Percentiles rank a stretch among this genome's conserved stretches.
Evolutionary conservation across 179 eudicot species (phyloP).

Genomic region (Gypsophila paniculata): DNA sequence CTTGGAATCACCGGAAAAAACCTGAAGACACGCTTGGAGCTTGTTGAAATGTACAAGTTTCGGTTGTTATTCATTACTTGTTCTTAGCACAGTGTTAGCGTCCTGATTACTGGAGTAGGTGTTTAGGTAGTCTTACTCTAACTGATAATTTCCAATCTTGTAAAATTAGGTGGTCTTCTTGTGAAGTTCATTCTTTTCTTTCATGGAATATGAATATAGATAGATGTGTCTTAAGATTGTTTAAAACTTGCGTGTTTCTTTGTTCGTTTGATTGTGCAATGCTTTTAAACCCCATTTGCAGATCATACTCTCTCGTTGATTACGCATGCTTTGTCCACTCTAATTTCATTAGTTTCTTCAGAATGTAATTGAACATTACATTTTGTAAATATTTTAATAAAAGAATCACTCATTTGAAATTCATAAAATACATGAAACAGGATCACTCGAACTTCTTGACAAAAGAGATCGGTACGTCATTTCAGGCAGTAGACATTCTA

Average conservation of each 20-base stretch:
- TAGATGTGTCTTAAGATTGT: background rate
- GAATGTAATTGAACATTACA: background rate
- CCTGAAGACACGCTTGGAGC: background rate
- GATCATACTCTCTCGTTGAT: background rate
- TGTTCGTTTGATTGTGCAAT: background rate
- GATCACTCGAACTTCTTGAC: no score
- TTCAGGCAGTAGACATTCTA: background rate
- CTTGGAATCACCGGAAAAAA: background rate
- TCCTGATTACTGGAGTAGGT: background rate
- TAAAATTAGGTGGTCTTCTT: background rate
- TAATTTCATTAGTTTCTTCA: background rate
- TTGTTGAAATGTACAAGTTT: slow-evolving; percentile 8
- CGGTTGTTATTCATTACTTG: background rate
- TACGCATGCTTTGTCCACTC: no score
- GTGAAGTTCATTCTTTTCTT: background rate
- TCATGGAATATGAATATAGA: background rate
- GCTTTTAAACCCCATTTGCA: background rate
- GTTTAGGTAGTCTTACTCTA: background rate
- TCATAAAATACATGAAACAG: no score
- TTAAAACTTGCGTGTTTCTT: background rate
- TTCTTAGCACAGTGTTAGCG: slow-evolving; percentile 7
- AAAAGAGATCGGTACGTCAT: background rate
- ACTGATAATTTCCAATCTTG: background rate
- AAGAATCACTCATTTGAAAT: background rate
- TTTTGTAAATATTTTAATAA: background rate